Conservation (phyloP, 768 basidiomycete genomes). For the Symmetrospora coprosmae region DNA sequence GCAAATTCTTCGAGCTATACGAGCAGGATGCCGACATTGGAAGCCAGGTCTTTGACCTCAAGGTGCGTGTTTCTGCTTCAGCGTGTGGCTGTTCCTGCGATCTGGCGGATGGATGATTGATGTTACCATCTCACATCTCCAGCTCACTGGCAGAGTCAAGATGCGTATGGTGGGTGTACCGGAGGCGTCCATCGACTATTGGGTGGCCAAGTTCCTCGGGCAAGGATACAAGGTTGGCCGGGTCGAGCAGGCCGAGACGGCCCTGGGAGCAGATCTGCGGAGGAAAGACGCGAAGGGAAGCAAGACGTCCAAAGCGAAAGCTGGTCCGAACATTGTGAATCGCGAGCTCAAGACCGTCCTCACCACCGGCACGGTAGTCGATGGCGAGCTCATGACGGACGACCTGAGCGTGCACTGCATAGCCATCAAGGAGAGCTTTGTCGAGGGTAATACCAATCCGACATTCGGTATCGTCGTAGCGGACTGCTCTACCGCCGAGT, state of each 20-base stretch:
- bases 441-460: conserved; percentile 22
- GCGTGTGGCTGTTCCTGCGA: no score
- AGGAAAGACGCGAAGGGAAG: conserved; percentile 56
- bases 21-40: conserved; percentile 88
- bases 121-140: neutral
- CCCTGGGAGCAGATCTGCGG: conserved; percentile 92
- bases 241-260: conserved; percentile 93
- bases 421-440: conserved; percentile 48
- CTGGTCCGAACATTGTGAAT: conserved; percentile 65
- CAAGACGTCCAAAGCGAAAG: conserved; percentile 34
- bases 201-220: conserved; percentile 45
- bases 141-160: conserved; percentile 59
- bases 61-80: conserved; percentile 36
- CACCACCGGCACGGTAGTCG: conserved; percentile 89
- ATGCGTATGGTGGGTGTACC: conserved; percentile 99
- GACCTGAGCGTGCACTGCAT: conserved; percentile 94
- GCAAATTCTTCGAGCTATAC: conserved; percentile 50
- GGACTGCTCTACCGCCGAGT: conserved; percentile 90
- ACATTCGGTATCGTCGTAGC: conserved; percentile 76
- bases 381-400: conserved; percentile 69
- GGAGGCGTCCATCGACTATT: conserved; percentile 80
- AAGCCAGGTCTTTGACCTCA: conserved; percentile 87
- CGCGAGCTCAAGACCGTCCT: conserved; percentile 88
- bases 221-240: conserved; percentile 52
- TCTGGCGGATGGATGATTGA: neutral